Percentiles rank a stretch among this genome's conserved stretches.
phyloP scores from a whole-genome alignment of 1,139 yeast genomes.

The Kluyveromyces sp. region DNA sequence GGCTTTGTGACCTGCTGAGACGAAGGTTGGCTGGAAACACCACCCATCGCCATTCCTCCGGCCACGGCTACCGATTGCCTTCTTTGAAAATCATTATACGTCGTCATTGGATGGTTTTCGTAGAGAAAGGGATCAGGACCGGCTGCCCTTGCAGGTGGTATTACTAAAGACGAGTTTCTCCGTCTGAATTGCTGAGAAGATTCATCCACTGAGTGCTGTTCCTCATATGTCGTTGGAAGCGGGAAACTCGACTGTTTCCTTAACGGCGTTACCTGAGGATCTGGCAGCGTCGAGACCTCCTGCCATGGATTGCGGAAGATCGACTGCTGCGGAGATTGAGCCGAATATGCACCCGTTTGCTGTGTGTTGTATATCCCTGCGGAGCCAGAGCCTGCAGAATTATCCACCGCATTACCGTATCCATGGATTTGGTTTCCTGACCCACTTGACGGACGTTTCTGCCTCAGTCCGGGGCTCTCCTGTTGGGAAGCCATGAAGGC shows the following conservation, averaged over 20 bases:
- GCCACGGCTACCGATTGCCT: slow-evolving; percentile 33
- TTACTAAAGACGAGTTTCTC: slow-evolving; percentile 29
- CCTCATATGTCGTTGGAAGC: slow-evolving; percentile 15
- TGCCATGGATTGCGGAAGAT: slow-evolving; percentile 19
- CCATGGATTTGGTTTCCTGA: too few relatives aligned
- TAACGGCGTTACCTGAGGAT: slow-evolving; percentile 6
- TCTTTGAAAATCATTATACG: slow-evolving; percentile 33
- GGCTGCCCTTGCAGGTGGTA: slow-evolving; percentile 43
- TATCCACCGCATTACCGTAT: too few relatives aligned
- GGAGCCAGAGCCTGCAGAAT: slow-evolving; percentile 7
- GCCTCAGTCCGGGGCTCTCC: not conserved
- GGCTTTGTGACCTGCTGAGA: slow-evolving; percentile 7
- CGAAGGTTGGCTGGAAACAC: slow-evolving; percentile 3
- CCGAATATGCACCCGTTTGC: not conserved
- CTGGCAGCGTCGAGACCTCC: slow-evolving; percentile 15
- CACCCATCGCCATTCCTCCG: slow-evolving; percentile 6
- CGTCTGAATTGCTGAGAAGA: slow-evolving; percentile 17
- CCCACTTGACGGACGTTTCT: not conserved
- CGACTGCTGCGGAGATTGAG: slow-evolving; percentile 5
- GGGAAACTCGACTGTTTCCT: slow-evolving; percentile 15
- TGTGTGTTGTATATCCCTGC: not conserved
- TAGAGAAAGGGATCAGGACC: slow-evolving; percentile 38
- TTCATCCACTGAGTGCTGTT: slow-evolving; percentile 5
- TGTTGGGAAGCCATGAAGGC: slow-evolving; percentile 12
- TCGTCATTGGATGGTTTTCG: slow-evolving; percentile 29